Base-by-base conservation (phyloP, 345 rosid genomes). In the Erucastrum elatum region DNA sequence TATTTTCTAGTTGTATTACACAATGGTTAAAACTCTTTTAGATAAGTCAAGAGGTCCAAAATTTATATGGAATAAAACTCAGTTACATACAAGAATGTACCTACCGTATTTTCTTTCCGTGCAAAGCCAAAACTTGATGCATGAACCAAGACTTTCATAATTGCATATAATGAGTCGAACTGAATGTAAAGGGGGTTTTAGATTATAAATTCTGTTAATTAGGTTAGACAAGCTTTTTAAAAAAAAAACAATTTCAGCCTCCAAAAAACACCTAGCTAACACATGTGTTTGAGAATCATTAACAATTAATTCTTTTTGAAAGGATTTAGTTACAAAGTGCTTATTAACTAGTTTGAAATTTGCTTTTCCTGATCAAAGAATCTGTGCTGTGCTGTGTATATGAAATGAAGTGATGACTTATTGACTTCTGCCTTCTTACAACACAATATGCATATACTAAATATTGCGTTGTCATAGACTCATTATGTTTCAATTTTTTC, bases 131-230 rank as follows among this genome's bases (percentile, higher is more conserved):
- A 69, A 53, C 56, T 70, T 17, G 70, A 70, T 77, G 70, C 80
- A 69, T 70, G 56, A 70, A 77, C 65, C 75, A 63, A 12, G 80
- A 68, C 75, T 46, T 67, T n/a, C 63, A 61, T 68, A 68, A 30
- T 33, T 69, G 29, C 55, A 62, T 69, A 41, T 68, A 62, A 51
- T 35, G 65, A 27, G 33, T 63, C 34, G 13, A 62, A 34, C 37
- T 7, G 41, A 62, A 70, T 63, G 69, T 70, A 63, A 70, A 70
- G 75, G 51, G 70, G 41, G 64, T 34, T 33, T 77, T 70, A 63
- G 21, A 69, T 70, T 62, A 77, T 34, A 39, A n/a, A 39, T 34
- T 70, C 39, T 70, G 75, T 61, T 70, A 49, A 77, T 62, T 49
- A 77, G 80, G 80, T 60, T 25, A 25, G 1, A 25, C 30, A 6